A percentile compares a stretch with the other conserved stretches of the same genome.
Evolutionary conservation across 2,329 filamentous ascomycete genomes (phyloP).

Genomic region (Paramyrothecium sp.): DNA sequence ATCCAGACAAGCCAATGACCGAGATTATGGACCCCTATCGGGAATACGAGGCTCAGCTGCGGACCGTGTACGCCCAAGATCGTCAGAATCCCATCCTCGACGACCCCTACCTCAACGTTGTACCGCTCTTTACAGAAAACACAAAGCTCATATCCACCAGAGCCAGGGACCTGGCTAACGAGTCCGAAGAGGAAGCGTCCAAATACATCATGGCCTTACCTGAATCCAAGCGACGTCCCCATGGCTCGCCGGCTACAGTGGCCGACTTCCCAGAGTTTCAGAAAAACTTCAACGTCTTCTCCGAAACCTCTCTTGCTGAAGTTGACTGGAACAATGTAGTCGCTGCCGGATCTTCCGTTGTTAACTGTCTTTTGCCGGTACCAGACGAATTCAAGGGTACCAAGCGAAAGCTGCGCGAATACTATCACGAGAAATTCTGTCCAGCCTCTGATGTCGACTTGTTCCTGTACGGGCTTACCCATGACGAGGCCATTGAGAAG

Average conservation of each 20-base stretch:
- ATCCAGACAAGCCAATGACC: conserved; percentile 50
- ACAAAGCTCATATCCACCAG: conserved; percentile 59
- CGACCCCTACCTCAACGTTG: conserved; percentile 59
- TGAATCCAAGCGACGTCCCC: conserved; percentile 56
- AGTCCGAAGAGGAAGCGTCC: conserved; percentile 59
- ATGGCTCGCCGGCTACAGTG: conserved; percentile 68
- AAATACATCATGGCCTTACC: conserved; percentile 70
- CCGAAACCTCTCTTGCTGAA: conserved; percentile 72
- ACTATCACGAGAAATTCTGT: conserved; percentile 79
- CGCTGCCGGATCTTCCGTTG: conserved; percentile 76
- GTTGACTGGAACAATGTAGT: conserved; percentile 82
- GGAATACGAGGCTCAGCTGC: conserved; percentile 64
- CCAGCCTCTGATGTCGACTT: conserved; percentile 86
- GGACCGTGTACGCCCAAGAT: conserved; percentile 68
- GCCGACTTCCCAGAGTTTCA: conserved; percentile 67
- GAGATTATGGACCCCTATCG: conserved; percentile 66
- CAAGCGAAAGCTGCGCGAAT: conserved; percentile 64
- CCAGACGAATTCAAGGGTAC: conserved; percentile 59
- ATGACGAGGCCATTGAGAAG: conserved; percentile 77
- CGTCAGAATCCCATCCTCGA: conserved; percentile 56
- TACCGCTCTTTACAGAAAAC: conserved; percentile 62
- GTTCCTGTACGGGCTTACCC: conserved; percentile 77
- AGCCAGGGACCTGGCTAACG: conserved; percentile 56
- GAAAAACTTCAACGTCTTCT: conserved; percentile 79
- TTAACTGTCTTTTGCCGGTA: conserved; percentile 74